Percentiles rank a stretch among this genome's conserved stretches.
These are phyloP conservation scores for Aspergillus udagawae DNA, from an alignment of 2,329 filamentous ascomycete genomes.

Conservation along the genomic window DNA sequence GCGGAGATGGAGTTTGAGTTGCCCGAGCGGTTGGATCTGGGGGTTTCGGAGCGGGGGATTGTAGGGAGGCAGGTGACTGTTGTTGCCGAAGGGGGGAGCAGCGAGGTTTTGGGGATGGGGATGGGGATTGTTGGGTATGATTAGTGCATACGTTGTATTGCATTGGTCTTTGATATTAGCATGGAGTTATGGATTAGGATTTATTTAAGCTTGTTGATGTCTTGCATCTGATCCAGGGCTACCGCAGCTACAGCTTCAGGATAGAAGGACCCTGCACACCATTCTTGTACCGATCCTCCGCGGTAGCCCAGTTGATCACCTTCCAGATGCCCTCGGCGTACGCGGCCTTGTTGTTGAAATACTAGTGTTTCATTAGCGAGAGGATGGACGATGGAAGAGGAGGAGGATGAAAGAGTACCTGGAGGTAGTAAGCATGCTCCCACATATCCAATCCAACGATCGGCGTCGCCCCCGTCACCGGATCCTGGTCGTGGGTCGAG, in stretches of 20 bases:
- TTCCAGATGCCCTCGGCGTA: conserved; percentile 91
- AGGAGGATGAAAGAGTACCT: conserved; percentile 43
- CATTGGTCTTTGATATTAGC: not conserved
- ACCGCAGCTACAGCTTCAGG: conserved; percentile 23
- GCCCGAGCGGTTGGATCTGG: conserved; percentile 28
- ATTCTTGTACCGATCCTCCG: conserved; percentile 60
- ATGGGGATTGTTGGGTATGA: conserved; percentile 34
- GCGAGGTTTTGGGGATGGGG: conserved; percentile 19
- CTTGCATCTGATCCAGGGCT: not conserved
- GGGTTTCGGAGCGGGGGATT: conserved; percentile 32
- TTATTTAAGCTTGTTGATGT: not conserved
- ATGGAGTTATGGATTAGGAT: not conserved
- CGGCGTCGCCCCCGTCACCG: conserved; percentile 70
- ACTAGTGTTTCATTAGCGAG: conserved; percentile 47
- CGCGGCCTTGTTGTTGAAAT: conserved; percentile 89
- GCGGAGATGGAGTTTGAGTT: conserved; percentile 24
- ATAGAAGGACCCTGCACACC: conserved; percentile 20
- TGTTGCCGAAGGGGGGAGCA: conserved; percentile 16
- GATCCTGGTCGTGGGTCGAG: conserved; percentile 84
- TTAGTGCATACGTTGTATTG: conserved; percentile 6
- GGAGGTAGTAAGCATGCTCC: conserved; percentile 90
- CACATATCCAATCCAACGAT: conserved; percentile 85
- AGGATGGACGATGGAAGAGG: not conserved
- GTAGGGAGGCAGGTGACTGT: conserved; percentile 32
- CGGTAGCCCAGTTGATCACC: conserved; percentile 88